Evolutionary conservation across 495 filamentous ascomycete species (phyloP).

Genomic region (Cetradonia linearis): DNA sequence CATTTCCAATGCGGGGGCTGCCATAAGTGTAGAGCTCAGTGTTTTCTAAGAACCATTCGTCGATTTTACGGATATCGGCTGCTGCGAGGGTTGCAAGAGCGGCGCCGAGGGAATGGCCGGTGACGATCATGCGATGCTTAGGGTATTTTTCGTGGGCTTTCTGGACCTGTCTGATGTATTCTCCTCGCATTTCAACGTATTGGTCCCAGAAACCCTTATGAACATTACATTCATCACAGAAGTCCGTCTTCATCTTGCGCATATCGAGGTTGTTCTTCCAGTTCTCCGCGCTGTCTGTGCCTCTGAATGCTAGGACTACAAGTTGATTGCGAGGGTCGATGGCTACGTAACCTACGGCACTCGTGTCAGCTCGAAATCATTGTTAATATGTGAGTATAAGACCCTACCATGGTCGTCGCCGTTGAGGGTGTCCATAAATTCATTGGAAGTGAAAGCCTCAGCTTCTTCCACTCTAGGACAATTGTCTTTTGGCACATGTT

Average conservation of each 20-base stretch:
- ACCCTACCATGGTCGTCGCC: slow-evolving; percentile 38
- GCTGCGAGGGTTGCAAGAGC: slow-evolving; percentile 53
- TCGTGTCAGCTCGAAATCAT: not conserved
- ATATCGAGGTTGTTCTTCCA: slow-evolving; percentile 54
- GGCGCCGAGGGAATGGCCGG: slow-evolving; percentile 60
- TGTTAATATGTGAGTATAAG: not conserved
- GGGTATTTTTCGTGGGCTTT: slow-evolving; percentile 32
- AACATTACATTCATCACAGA: slow-evolving; percentile 41
- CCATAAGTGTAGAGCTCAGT: slow-evolving; percentile 48
- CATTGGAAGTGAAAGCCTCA: slow-evolving; percentile 39
- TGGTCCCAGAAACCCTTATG: slow-evolving; percentile 47
- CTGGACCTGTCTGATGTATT: slow-evolving; percentile 32
- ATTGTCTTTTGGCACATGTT: slow-evolving; percentile 41
- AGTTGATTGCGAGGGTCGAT: slow-evolving; percentile 48
- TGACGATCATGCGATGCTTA: slow-evolving; percentile 44
- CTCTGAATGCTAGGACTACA: slow-evolving; percentile 61
- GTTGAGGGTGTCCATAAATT: slow-evolving; percentile 42
- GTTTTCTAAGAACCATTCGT: slow-evolving; percentile 21
- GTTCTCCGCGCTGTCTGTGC: slow-evolving; percentile 49
- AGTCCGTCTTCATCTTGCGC: slow-evolving; percentile 24
- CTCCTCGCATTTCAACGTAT: slow-evolving; percentile 35
- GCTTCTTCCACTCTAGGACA: slow-evolving; percentile 18
- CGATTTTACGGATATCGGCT: slow-evolving; percentile 43
- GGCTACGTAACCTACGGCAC: slow-evolving; percentile 50
- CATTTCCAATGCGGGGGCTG: slow-evolving; percentile 54